Evolutionary conservation across 2,329 filamentous ascomycete species (phyloP), one percentile per base, ranked within the genome.

Genomic region (Alternaria arbusti): DNA sequence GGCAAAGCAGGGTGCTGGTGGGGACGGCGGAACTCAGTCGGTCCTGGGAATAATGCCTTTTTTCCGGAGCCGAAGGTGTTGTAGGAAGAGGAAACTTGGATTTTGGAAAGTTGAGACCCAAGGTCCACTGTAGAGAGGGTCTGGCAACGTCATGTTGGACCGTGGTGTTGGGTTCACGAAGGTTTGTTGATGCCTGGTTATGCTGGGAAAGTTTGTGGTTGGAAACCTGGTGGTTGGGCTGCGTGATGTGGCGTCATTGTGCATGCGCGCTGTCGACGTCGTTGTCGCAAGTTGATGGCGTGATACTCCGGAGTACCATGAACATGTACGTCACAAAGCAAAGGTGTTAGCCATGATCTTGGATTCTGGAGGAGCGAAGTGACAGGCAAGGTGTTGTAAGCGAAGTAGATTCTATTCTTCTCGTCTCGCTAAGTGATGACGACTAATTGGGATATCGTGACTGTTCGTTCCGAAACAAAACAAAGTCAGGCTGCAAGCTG

Each of bases 371-470:
- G 20, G 30, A 22, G 30, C 20, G 13, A 23, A 5, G 30, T 52
- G 49, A 40, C 11, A 17, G 49, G 30, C 13, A 45, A 52, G 4
- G 30, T 23, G 20, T 52, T 11, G 28, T 36, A 52, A 52, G 49
- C 49, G 49, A 28, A 23, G 49, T 52, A 28, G 30, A 26, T 54
- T 44, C 30, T 54, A 20, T 43, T 44, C 26, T 23, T 51, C 28
- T 44, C 52, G 15, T 54, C 23, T 43, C 52, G 52, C 30, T 43
- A 54, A 22, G 23, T 5, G 49, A 40, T 1, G 28, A 51, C 26
- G 2, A 52, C 49, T 30, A 26, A 54, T 26, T 49, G 52, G 52
- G 52, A 54, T 54, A 54, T 54, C 52, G 44, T 54, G 36, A 54
- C 23, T 36, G 30, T 26, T 54, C 52, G 30, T 54, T 54, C 30